Evolutionary conservation across 345 rosid species (phyloP).

Genomic region (Eucalyptus coolabah): DNA sequence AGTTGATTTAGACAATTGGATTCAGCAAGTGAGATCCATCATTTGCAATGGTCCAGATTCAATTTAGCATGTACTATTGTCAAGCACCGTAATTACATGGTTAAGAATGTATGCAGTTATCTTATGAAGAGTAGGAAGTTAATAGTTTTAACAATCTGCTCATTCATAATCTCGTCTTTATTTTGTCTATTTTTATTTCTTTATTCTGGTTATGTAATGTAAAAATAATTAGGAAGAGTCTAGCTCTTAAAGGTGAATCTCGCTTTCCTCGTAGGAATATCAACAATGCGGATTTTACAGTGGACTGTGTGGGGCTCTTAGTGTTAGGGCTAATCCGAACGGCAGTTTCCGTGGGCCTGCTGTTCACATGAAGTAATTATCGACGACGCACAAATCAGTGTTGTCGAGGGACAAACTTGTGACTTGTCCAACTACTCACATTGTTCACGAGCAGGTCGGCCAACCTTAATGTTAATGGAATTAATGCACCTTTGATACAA

Average conservation of each 20-base stretch:
- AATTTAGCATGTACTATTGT: accelerated
- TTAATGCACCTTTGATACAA: neutral
- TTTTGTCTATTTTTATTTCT: neutral
- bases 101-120: neutral
- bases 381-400: neutral
- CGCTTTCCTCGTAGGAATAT: neutral
- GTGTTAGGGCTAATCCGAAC: neutral
- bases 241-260: neutral
- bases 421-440: neutral
- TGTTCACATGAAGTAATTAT: neutral
- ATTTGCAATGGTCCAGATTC: neutral
- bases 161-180: neutral
- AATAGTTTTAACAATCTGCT: neutral
- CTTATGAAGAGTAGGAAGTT: neutral
- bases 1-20: neutral
- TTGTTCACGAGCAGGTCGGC: neutral
- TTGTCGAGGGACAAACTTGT: neutral
- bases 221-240: neutral
- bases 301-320: neutral
- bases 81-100: neutral
- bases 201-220: neutral
- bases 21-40: neutral
- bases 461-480: neutral
- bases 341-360: neutral
- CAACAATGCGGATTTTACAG: too few species aligned